Percentiles rank a stretch among this genome's conserved stretches.
phyloP scores from a whole-genome alignment of 2,329 filamentous ascomycete species.

The Stagonosporopsis vannaccii region DNA sequence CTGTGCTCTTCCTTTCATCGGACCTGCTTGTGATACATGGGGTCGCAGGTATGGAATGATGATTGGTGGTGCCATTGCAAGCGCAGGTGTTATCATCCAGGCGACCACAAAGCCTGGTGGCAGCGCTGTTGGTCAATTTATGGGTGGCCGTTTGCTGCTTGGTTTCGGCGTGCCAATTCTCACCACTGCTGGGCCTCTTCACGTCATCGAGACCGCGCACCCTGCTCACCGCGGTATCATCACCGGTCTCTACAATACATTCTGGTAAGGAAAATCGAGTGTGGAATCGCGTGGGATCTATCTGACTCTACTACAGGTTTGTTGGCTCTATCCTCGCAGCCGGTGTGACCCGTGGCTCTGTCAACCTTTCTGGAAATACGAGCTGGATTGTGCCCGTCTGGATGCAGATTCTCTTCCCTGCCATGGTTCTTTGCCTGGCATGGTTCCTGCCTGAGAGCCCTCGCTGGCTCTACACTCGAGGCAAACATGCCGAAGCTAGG shows the following conservation, averaged over 20 bases:
- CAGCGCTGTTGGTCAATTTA: slow-evolving; percentile 56
- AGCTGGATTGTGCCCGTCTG: slow-evolving; percentile 58
- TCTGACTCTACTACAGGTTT: slow-evolving; percentile 35
- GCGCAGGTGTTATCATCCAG: slow-evolving; percentile 59
- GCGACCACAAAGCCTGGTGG: slow-evolving; percentile 53
- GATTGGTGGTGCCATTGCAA: slow-evolving; percentile 58
- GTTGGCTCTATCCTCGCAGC: slow-evolving; percentile 46
- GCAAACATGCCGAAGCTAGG: slow-evolving; percentile 63
- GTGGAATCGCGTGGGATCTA: no score
- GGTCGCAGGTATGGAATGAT: slow-evolving; percentile 57
- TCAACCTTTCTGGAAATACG: slow-evolving; percentile 25
- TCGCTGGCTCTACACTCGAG: slow-evolving; percentile 59
- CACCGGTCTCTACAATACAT: slow-evolving; percentile 65
- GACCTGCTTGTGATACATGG: slow-evolving; percentile 55
- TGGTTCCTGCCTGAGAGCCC: slow-evolving; percentile 67
- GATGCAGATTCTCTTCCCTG: slow-evolving; percentile 45
- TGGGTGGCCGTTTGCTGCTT: slow-evolving; percentile 68
- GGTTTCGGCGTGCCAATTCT: slow-evolving; percentile 69
- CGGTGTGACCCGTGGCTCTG: slow-evolving; percentile 34
- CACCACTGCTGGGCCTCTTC: slow-evolving; percentile 67
- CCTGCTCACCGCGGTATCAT: slow-evolving; percentile 68
- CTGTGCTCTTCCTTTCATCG: slow-evolving; percentile 56
- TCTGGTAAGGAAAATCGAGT: slow-evolving; percentile 46
- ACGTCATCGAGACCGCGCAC: slow-evolving; percentile 69
- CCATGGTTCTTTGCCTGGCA: slow-evolving; percentile 56